Conservation (phyloP, 495 filamentous ascomycete genomes). For the Podospora appendiculata region DNA sequence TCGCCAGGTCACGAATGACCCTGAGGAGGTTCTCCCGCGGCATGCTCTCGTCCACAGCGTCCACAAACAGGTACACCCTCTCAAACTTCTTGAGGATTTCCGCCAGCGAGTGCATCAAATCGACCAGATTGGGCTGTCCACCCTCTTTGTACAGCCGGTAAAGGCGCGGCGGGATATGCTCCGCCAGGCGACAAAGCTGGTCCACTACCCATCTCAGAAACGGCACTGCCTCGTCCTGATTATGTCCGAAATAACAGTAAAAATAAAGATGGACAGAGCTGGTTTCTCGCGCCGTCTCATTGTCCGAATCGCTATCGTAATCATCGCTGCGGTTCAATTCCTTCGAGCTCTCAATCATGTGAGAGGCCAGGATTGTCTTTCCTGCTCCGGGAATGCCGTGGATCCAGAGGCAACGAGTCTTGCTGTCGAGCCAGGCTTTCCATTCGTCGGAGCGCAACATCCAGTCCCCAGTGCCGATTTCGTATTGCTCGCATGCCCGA, state of each 20-base stretch:
- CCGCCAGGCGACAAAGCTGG: constrained; percentile 23
- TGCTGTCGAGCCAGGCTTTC: constrained; percentile 15
- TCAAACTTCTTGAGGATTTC: constrained; percentile 1
- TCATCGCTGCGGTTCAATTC: constrained; percentile 6
- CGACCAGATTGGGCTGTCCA: not conserved
- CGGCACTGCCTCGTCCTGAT: constrained; percentile 22
- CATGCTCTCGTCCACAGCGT: constrained; percentile 29
- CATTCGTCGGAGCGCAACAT: constrained; percentile 17
- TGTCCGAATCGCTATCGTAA: not conserved
- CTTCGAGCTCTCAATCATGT: constrained; percentile 14
- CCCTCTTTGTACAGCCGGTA: constrained; percentile 6
- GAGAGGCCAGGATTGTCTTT: constrained; percentile 32
- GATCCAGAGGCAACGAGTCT: constrained; percentile 26
- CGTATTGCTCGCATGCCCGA: constrained; percentile 8
- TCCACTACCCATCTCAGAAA: constrained; percentile 21
- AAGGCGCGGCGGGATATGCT: constrained; percentile 8
- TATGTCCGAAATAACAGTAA: constrained; percentile 29
- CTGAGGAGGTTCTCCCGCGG: constrained; percentile 12
- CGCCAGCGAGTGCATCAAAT: constrained; percentile 7
- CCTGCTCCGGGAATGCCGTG: constrained; percentile 36
- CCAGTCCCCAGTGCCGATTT: constrained; percentile 19
- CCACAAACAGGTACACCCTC: constrained; percentile 20
- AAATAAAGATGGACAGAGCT: constrained; percentile 32
- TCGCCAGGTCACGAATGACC: constrained; percentile 17
- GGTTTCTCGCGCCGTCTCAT: not conserved